phyloP scores from a whole-genome alignment of 495 filamentous ascomycete species.

The Penicillium macrosclerotiorum region DNA sequence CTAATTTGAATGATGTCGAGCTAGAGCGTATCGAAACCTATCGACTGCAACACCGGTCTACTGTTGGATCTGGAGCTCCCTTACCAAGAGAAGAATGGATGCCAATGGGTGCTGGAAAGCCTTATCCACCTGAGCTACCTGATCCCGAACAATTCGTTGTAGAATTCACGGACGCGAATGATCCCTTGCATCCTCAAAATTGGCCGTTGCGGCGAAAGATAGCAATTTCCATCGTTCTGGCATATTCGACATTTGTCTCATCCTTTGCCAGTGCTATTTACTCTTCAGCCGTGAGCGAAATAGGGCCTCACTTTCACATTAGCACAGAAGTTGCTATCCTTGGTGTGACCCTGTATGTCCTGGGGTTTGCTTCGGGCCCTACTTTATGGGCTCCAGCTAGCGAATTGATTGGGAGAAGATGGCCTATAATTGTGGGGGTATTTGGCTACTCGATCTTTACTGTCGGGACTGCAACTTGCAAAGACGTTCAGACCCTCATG shows the following conservation, averaged over 20 bases:
- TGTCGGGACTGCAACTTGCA: constrained; percentile 54
- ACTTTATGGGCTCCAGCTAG: constrained; percentile 64
- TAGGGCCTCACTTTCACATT: constrained; percentile 45
- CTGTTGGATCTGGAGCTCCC: constrained; percentile 28
- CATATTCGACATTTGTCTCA: constrained; percentile 49
- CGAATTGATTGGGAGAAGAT: constrained; percentile 66
- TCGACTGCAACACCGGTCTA: constrained; percentile 31
- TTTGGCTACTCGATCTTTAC: constrained; percentile 53
- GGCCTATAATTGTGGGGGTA: constrained; percentile 52
- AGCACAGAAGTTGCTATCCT: constrained; percentile 50
- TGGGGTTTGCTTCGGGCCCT: constrained; percentile 54
- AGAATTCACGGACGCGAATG: constrained; percentile 50
- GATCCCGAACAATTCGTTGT: constrained; percentile 50
- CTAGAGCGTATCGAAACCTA: constrained; percentile 35
- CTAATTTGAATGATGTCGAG: constrained; percentile 24
- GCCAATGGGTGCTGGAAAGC: constrained; percentile 39
- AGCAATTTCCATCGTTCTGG: constrained; percentile 32
- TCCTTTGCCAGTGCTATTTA: constrained; percentile 56
- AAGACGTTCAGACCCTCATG: constrained; percentile 55
- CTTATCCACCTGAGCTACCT: constrained; percentile 45
- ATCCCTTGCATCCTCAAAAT: constrained; percentile 54
- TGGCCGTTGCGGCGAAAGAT: constrained; percentile 36
- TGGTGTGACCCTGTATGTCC: constrained; percentile 53
- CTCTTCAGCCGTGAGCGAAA: constrained; percentile 41
- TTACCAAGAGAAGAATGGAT: constrained; percentile 29